Conservation (phyloP, 1,284 basidiomycete genomes). For the Cerrena zonata region DNA sequence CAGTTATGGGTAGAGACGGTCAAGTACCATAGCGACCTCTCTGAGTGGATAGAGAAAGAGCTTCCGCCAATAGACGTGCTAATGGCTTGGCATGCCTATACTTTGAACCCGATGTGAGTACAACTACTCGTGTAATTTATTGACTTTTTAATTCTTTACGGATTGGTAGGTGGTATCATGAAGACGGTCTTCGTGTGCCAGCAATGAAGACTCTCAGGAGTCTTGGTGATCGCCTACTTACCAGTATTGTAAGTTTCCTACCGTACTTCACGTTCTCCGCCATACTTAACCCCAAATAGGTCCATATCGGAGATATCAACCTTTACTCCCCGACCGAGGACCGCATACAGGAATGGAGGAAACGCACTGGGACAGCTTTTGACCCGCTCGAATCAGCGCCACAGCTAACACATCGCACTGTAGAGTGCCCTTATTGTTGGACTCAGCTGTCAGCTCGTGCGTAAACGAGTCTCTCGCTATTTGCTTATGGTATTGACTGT, state of each 20-base stretch:
- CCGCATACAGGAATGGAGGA: slow-evolving; percentile 4
- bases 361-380: slow-evolving; percentile 8
- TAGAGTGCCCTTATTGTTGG: slow-evolving; percentile 13
- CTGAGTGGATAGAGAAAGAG: slow-evolving; percentile 12
- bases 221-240: slow-evolving; percentile 6
- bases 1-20: slow-evolving; percentile 8
- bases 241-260: slow-evolving; percentile 7
- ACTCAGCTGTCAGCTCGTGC: slow-evolving; percentile 7
- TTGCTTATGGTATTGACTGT: no score
- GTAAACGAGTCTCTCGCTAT: slow-evolving; percentile 28
- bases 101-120: slow-evolving; percentile 15
- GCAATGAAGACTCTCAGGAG: slow-evolving; percentile 4
- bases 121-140: no score
- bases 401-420: background rate
- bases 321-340: slow-evolving; percentile 7
- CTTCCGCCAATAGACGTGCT: slow-evolving; percentile 17
- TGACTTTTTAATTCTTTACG: no score
- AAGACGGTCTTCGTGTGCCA: slow-evolving; percentile 12
- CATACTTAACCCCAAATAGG: background rate
- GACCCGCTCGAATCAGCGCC: slow-evolving; percentile 13
- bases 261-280: slow-evolving; percentile 5
- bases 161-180: slow-evolving; percentile 17
- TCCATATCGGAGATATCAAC: slow-evolving; percentile 11
- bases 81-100: slow-evolving; percentile 18
- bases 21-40: background rate